Percentiles rank a stretch among this genome's conserved stretches.
Conservation (phyloP, 306 rosid species). For the Prunus mira region DNA sequence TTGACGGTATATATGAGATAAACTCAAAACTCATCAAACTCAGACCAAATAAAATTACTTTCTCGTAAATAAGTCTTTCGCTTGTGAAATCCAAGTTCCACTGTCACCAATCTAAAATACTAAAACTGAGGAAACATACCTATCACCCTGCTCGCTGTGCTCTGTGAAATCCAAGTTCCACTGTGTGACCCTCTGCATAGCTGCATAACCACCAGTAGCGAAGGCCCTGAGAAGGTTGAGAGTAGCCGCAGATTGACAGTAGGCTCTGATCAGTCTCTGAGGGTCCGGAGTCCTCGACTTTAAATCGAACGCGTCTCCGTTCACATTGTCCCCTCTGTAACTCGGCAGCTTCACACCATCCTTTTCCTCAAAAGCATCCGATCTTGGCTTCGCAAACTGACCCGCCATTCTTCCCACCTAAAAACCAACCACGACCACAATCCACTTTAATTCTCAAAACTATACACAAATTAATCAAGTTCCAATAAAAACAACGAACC, state of each 20-base stretch:
- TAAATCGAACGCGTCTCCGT: slow-evolving; percentile 81
- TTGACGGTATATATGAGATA: not conserved
- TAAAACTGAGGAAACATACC: slow-evolving; percentile 36
- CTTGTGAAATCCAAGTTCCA: too few species aligned
- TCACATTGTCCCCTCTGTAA: slow-evolving; percentile 94
- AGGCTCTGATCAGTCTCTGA: slow-evolving; percentile 88
- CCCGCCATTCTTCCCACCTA: slow-evolving; percentile 99
- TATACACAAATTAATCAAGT: not conserved
- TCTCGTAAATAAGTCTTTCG: not conserved
- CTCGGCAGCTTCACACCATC: slow-evolving; percentile 92
- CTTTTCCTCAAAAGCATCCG: slow-evolving; percentile 87
- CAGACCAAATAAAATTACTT: not conserved
- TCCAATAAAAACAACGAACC: not conserved
- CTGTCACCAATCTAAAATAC: not conserved
- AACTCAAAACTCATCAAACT: slow-evolving; percentile 19
- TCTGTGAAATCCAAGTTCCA: slow-evolving; percentile 98
- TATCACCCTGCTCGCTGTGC: slow-evolving; percentile 92
- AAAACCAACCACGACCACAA: slow-evolving; percentile 8
- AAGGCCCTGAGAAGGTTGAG: slow-evolving; percentile 86
- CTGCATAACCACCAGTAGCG: slow-evolving; percentile 97
- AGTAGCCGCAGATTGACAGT: slow-evolving; percentile 95
- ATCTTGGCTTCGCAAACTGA: slow-evolving; percentile 96
- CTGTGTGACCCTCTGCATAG: slow-evolving; percentile 95
- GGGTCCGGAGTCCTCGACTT: slow-evolving; percentile 94
- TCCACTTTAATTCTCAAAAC: not conserved